Conservation (phyloP, 805 yeast genomes). For the Yamadazyma endophytica region DNA sequence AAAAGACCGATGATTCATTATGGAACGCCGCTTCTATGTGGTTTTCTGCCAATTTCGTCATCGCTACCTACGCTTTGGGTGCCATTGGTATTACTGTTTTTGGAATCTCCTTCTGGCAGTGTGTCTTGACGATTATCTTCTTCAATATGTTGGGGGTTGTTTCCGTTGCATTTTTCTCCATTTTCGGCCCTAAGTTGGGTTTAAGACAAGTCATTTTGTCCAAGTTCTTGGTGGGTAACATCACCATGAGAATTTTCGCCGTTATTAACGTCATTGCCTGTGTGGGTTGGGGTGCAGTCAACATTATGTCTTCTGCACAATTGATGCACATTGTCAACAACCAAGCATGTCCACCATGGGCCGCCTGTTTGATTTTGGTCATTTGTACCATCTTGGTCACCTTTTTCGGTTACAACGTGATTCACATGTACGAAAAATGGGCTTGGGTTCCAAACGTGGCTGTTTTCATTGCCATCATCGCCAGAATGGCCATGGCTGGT, state of each 20-base stretch:
- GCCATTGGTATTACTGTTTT: conserved; percentile 55
- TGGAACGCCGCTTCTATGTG: conserved; percentile 81
- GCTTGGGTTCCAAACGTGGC: conserved; percentile 82
- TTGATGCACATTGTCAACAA: conserved; percentile 71
- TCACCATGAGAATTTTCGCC: conserved; percentile 72
- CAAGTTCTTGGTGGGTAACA: conserved; percentile 72
- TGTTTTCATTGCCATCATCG: conserved; percentile 74
- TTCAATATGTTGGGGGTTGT: conserved; percentile 69
- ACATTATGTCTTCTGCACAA: conserved; percentile 86
- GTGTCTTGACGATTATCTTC: conserved; percentile 62
- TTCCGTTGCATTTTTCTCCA: conserved; percentile 80
- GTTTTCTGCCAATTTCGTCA: conserved; percentile 85
- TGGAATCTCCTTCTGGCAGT: conserved; percentile 69
- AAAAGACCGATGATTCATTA: conserved; percentile 63
- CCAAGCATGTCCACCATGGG: conserved; percentile 78
- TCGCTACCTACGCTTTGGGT: conserved; percentile 80
- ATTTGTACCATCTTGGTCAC: conserved; percentile 67
- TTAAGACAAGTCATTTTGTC: conserved; percentile 84
- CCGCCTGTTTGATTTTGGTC: conserved; percentile 75
- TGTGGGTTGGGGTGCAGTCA: conserved; percentile 94
- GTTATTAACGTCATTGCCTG: conserved; percentile 77
- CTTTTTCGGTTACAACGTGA: conserved; percentile 78
- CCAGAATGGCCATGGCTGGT: conserved; percentile 64
- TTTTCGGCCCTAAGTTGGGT: conserved; percentile 81
- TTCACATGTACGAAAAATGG: conserved; percentile 79